phyloP scores from a whole-genome alignment of 2,329 filamentous ascomycete species.

The Mollisia scopiformis region DNA sequence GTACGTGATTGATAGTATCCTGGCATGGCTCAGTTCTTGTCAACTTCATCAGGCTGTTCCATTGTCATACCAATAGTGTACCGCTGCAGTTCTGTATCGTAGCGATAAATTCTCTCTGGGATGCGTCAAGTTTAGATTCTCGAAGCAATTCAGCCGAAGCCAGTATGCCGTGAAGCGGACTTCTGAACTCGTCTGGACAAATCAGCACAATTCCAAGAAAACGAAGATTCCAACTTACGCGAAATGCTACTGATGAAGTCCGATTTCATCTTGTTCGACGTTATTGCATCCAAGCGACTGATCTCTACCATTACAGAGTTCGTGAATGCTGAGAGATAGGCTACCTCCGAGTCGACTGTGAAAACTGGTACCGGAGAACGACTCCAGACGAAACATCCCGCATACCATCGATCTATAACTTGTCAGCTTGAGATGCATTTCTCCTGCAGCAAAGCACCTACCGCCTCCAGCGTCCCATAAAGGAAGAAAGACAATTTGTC shows the following conservation, averaged over 20 bases:
- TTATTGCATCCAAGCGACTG: conserved; percentile 32
- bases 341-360: conserved; percentile 30
- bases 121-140: conserved; percentile 48
- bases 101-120: conserved; percentile 48
- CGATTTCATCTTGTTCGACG: conserved; percentile 31
- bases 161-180: conserved; percentile 49
- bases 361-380: conserved; percentile 28
- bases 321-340: conserved; percentile 31
- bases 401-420: conserved; percentile 30
- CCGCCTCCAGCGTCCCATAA: conserved; percentile 35
- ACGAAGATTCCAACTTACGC: conserved; percentile 12
- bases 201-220: not conserved
- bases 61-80: conserved; percentile 44
- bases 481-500: conserved; percentile 36
- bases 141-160: conserved; percentile 54
- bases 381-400: conserved; percentile 32
- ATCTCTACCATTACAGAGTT: conserved; percentile 34
- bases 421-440: too few species aligned
- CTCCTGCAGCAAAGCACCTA: conserved; percentile 14
- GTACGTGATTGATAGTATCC: conserved; percentile 56
- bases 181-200: conserved; percentile 30
- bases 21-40: conserved; percentile 3
- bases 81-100: conserved; percentile 54
- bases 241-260: conserved; percentile 36
- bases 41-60: not conserved